These are phyloP conservation scores for Acanthamoeba lenticulata DNA, from an alignment of 208 protist species.

Conservation along the genomic window DNA sequence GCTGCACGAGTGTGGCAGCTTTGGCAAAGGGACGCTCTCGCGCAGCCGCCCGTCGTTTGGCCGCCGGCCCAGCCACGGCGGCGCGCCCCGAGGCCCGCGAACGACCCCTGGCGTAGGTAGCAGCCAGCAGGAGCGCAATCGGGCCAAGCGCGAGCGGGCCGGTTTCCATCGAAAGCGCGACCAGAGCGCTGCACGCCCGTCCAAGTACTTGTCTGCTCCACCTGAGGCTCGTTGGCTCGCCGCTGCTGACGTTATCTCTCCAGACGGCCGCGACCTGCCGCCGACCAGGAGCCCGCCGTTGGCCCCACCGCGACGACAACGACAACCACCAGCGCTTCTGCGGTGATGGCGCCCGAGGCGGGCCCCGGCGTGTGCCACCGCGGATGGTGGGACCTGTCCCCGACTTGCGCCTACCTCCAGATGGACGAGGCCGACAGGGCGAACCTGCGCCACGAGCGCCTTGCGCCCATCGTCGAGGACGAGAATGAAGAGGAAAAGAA, in stretches of 20 bases:
- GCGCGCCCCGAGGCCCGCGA: no score
- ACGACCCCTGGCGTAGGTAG: neutral
- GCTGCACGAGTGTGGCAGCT: neutral
- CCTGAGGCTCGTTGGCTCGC: neutral
- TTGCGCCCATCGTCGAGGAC: no score
- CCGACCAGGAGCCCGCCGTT: no score
- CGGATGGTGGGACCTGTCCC: neutral
- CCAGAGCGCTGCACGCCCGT: neutral
- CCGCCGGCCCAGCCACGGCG: neutral
- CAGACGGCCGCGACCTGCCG: no score
- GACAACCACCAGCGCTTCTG: no score
- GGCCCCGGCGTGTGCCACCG: neutral
- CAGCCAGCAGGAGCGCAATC: neutral
- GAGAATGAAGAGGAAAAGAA: no score
- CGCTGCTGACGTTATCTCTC: no score
- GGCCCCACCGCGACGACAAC: no score
- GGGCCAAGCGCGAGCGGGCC: neutral
- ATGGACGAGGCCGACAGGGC: neutral
- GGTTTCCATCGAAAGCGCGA: neutral
- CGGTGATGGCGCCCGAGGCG: no score
- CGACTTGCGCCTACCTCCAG: neutral
- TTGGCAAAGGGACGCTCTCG: neutral
- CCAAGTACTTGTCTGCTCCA: neutral
- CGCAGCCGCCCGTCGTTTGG: neutral
- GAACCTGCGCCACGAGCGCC: neutral